A percentile compares a stretch with the other conserved stretches of the same genome.
Conservation (phyloP, 345 rosid genomes). For the Eucalyptus grandis region DNA sequence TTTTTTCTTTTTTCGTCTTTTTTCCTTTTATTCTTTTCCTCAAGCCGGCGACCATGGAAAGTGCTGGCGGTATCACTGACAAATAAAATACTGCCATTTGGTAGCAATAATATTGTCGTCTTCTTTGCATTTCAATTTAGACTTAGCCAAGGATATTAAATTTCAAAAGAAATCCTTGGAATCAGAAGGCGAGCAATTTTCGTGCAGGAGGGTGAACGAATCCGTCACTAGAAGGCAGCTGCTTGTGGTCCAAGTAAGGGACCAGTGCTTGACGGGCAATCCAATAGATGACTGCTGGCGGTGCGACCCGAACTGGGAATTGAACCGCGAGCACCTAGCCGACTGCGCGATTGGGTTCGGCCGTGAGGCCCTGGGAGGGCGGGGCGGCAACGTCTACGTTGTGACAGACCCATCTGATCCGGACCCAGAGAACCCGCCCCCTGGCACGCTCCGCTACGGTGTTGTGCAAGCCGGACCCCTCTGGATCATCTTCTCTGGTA, state of each 20-base stretch:
- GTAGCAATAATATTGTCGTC: neutral
- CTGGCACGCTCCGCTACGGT: slow-evolving; percentile 9
- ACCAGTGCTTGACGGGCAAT: slow-evolving; percentile 1
- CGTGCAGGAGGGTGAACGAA: slow-evolving; percentile 1
- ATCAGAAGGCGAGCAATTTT: neutral
- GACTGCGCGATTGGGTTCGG: slow-evolving; percentile 5
- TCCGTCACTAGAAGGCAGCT: neutral
- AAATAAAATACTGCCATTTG: neutral
- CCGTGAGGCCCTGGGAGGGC: neutral
- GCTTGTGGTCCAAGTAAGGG: neutral
- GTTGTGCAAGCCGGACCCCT: slow-evolving; percentile 6
- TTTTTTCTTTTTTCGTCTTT: fast-evolving
- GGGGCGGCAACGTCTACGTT: neutral
- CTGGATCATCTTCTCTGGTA: slow-evolving; percentile 7
- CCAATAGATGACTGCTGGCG: slow-evolving; percentile 6
- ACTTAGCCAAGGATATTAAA: neutral
- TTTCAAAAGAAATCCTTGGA: neutral
- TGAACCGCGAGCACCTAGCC: neutral
- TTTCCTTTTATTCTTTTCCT: too few species aligned
- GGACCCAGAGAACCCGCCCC: neutral
- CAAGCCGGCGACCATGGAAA: neutral
- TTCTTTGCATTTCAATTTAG: neutral
- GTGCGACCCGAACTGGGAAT: neutral
- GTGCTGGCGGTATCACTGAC: neutral
- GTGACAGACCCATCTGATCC: neutral